Evolutionary conservation across 208 protist species (phyloP), one percentile per base, ranked within the genome.

Genomic region (Wallacemonas sp.): DNA sequence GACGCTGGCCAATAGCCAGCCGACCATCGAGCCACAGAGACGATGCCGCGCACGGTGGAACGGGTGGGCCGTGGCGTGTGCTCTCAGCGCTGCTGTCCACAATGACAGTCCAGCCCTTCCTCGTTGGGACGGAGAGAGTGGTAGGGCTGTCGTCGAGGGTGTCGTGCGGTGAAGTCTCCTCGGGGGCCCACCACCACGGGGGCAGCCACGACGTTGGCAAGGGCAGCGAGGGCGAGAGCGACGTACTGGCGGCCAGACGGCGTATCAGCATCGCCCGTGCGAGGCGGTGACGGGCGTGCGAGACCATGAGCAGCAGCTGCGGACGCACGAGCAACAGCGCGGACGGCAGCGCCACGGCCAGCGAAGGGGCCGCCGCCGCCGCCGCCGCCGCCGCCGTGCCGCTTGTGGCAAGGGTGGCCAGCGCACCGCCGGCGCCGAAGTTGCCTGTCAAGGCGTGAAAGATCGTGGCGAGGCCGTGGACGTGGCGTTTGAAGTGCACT

Each of bases 371-470:
- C 18, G 57, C 26, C 63, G 50, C 18, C 65, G 38, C 48, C 64
- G 57, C 26, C 63, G 50, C 18, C 65, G 38, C 48, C 64, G 48
- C 31, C 52, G 20, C 44, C 22, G 20, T 44, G n/a, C 31, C 14
- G 10, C 31, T 23, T 16, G 31, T 28, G 11, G 52, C 52, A 25
- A 62, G 50, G 48, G 57, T 57, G 48, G 62, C 2, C 54, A 74
- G 57, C 22, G 69, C 28, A 12, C 57, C 63, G 3, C 75, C 69
- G 0, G 76, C 72, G 20, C 66, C 69, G 25, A 67, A 72, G 72
- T 80, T 82, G 22, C 70, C 65, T 3, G 73, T 82, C 26, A 93
- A n/a, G 12, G 81, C 70, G 52, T 91, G 79, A 20, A 91, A 79
- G 12, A 89, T 25, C 46, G 77, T 73, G 28, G 72, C 71, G 26